Evolutionary conservation across 148 eudicot genomes (phyloP).

Genomic region (Silene conica): DNA sequence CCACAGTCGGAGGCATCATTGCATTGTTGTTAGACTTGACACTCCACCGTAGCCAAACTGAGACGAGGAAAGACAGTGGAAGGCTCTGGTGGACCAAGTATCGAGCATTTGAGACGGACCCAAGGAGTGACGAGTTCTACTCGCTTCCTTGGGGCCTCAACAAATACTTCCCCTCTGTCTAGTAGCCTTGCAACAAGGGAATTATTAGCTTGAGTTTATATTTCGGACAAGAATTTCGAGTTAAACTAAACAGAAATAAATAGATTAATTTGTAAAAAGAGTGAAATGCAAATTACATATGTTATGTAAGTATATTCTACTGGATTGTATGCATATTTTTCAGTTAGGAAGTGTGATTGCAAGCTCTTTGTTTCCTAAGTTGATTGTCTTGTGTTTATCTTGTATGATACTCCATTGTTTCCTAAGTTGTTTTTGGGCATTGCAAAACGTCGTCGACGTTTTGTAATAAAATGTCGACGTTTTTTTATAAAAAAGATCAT

Average conservation of each 20-base stretch:
- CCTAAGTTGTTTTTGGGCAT: no score
- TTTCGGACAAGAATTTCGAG: not conserved
- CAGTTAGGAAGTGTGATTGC: not conserved
- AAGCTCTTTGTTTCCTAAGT: no score
- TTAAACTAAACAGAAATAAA: not conserved
- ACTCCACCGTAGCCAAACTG: conserved; percentile 37
- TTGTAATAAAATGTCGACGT: no score
- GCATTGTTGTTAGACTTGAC: conserved; percentile 63
- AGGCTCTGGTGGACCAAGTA: conserved; percentile 82
- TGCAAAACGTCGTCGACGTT: no score
- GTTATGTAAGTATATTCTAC: not conserved
- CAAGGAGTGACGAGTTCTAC: conserved; percentile 82
- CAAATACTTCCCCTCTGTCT: conserved; percentile 72
- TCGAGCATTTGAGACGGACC: conserved; percentile 44
- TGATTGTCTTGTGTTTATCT: no score
- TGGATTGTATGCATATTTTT: not conserved
- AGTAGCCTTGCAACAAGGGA: not conserved
- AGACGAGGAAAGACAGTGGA: conserved; percentile 60
- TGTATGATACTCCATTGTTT: no score
- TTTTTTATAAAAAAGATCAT: no score
- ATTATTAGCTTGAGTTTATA: not conserved
- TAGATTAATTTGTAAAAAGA: not conserved
- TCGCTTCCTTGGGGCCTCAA: conserved; percentile 58
- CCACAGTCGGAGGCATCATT: conserved; percentile 52
- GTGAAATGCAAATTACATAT: not conserved